These are phyloP conservation scores for Chaetomiaceae sp. DNA, from an alignment of 2,329 filamentous ascomycete species.

Conservation along the genomic window DNA sequence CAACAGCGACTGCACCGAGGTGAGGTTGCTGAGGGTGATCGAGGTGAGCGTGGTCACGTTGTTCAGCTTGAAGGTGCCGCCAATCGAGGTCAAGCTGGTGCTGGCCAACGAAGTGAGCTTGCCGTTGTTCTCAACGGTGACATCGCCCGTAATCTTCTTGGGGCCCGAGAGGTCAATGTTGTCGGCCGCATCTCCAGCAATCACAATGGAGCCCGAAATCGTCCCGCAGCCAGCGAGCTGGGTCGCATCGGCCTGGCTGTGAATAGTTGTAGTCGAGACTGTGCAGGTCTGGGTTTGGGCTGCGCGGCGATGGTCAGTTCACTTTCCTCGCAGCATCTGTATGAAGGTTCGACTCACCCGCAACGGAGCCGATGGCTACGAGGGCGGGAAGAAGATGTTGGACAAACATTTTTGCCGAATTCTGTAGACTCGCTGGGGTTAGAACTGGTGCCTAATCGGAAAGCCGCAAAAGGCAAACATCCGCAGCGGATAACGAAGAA, in stretches of 20 bases:
- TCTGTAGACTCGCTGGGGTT: constrained; percentile 19
- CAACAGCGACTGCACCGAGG: constrained; percentile 57
- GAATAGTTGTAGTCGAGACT: constrained; percentile 46
- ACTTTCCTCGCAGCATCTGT: background rate
- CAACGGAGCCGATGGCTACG: constrained; percentile 33
- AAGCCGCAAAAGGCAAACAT: no score
- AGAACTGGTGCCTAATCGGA: constrained; percentile 2
- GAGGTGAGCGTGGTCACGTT: constrained; percentile 62
- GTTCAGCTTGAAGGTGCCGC: constrained; percentile 62
- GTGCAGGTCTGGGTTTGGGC: constrained; percentile 30
- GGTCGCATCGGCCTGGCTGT: constrained; percentile 56
- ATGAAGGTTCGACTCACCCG: constrained; percentile 30
- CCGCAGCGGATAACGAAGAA: background rate
- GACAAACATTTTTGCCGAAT: constrained; percentile 36
- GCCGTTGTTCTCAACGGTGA: constrained; percentile 56
- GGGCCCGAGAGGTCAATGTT: constrained; percentile 57
- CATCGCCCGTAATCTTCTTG: constrained; percentile 48
- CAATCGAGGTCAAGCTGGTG: constrained; percentile 57
- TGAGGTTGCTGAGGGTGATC: constrained; percentile 61
- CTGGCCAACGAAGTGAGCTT: constrained; percentile 57
- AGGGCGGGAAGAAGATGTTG: constrained; percentile 38
- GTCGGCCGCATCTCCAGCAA: constrained; percentile 51
- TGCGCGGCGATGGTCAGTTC: constrained; percentile 15
- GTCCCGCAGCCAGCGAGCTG: constrained; percentile 58
- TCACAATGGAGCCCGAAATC: constrained; percentile 60